Evolutionary conservation across 345 rosid genomes (phyloP), one percentile per base, ranked within the genome.

Genomic region (Heritiera littoralis): DNA sequence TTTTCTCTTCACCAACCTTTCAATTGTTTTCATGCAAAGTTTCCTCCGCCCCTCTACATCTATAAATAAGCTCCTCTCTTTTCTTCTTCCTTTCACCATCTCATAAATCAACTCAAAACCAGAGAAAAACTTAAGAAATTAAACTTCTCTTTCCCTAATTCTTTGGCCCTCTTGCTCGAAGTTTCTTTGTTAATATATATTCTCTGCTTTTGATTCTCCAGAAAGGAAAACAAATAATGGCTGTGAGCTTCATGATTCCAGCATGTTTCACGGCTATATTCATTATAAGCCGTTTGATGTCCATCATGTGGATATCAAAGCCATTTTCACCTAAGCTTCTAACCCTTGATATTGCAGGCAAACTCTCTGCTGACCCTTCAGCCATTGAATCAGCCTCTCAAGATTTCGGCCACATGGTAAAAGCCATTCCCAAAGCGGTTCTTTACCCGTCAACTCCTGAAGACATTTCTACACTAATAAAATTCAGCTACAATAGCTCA

Each of bases 321-420:
- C 81, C 84, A 7, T 58, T 48, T 15, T 70, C 80, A 17, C 65
- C 79, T 15, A 72, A 70, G 15, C 79, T 85, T 79, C 82, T 65
- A 9, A 46, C 74, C 56, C 70, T 65, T n/a, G 66, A 82, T 18
- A 55, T 87, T 8, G 59, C 80, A 9, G 32, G 43, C 9, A 78
- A 51, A 66, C 87, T 93, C 79, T 81, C 65, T 8, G 40, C 84
- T 9, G 94, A 91, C 52, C 89, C 86, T 1, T 79, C 67, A 12
- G 73, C 89, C 73, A 85, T 90, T 17, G 78, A 76, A 54, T 76
- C 79, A 2, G 95, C 89, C 74, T 86, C 98, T 20, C 75, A 43
- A 7, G 98, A 96, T 78, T 92, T 80, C 38, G 99, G 99, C 20
- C 86, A 90, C 88, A 84, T 90, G 7, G 79, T 89, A 15, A 84